Evolutionary conservation across 345 rosid genomes (phyloP), one percentile per base, ranked within the genome.

Genomic region (Populus simonii): DNA sequence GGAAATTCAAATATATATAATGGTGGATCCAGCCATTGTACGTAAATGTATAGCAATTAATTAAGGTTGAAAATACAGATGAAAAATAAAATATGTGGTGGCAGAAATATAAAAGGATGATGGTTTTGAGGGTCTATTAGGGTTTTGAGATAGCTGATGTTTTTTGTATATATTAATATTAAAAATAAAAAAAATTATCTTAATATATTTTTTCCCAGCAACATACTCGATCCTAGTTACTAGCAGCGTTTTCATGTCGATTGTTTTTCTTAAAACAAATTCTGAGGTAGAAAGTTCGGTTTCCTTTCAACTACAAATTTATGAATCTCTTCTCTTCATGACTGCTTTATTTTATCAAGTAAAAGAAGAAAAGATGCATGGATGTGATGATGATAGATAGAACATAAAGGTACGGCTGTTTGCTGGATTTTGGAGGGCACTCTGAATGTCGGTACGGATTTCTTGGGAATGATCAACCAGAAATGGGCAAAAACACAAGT

Each of bases 381-480:
- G n/a, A 4, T 17, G 35, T 29, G 76, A 22, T 36, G 65, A 25
- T 49, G 25, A 74, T 35, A n/a, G n/a, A n/a, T n/a, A 49, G 72
- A 74, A 73, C 13, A 8, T 7, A 25, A 74, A 39, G 51, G n/a
- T 59, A 71, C 38, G 65, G 83, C 80, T 62, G 74, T 43, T 20
- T 63, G 63, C 76, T 70, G 79, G 79, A 68, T 63, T 59, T 82
- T 73, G 77, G 71, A 78, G 73, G 83, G 25, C 66, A 49, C 82
- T 68, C 82, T 17, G 55, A 31, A 9, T 4, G 41, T 10, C 45
- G 22, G 74, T 59, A 73, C 76, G 66, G 70, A 66, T 83, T 75
- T 80, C 61, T 83, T 77, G 79, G 76, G 77, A 89, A 80, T 78
- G 78, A 70, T 47, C 63, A 53, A 27, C 22, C 11, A n/a, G 7